Base-by-base conservation (phyloP, 169 alveolate genomes). In the Eimeria sp. region DNA sequence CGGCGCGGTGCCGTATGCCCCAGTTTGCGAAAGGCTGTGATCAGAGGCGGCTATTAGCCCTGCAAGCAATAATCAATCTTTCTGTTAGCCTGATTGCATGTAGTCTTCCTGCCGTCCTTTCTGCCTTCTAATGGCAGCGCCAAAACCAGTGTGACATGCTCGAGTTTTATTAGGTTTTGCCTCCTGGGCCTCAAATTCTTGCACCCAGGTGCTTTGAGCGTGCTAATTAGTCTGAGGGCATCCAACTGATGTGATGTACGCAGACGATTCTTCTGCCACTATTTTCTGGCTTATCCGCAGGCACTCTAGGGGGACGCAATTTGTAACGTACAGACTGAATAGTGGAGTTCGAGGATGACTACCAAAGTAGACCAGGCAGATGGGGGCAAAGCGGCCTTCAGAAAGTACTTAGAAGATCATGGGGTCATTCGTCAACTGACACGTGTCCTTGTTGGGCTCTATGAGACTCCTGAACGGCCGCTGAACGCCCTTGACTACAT, bases 371-470 rank as follows among this genome's bases (percentile, higher is more conserved):
- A 95, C 6, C 66, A 76, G 8, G 54, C 56, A n/a, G 99, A 98
- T 83, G 95, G 97, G 37, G 97, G 97, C 95, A 98, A 98, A 95
- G 99, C 98, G 77, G 99, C 98, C 95, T 98, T 98, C 97, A 97
- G 99, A 90, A 98, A 98, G 89, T 98, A 98, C 97, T 96, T 98
- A 68, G 99, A 98, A 88, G 98, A 98, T 95, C 97, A 98, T 64
- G 99, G 99, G 20, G 99, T 98, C 76, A 95, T 98, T 76, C 98
- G 97, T 66, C 97, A 98, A 95, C 97, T 98, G 43, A 98, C 99
- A 10, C 97, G 98, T 89, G 99, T 98, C 14, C 97, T 98, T 56
- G 99, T 98, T 68, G 98, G 99, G 71, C 97, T 98, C 37, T 98
- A 98, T 91, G 99, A 98, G 96, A 99, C 98, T 68, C 98, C 99